Evolutionary conservation across 441 rosid species (phyloP), one percentile per base, ranked within the genome.

Genomic region (Pelargonium fulgidum): DNA sequence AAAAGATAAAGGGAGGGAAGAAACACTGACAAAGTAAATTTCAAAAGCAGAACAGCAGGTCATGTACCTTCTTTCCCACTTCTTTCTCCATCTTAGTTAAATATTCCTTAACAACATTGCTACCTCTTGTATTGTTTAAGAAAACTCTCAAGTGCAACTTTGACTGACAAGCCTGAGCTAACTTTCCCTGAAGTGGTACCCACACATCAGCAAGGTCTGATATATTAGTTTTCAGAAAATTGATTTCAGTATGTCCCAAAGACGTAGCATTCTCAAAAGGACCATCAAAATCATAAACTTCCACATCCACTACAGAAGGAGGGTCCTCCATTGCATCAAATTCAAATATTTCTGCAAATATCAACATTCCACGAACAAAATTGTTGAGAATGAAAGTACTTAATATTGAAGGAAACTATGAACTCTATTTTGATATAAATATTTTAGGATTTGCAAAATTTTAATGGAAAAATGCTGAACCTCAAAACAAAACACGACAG

Each of bases 311-410:
- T 75, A 84, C 83, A 42, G 99, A 91, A 70, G 99, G 99, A 75
- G 97, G 97, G 66, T 91, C 99, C 26, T 88, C 89, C 97, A 89
- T 93, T 3, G 99, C 97, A 82, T 93, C 93, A 68, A 91, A 93
- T 77, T 93, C 97, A 81, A 91, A 91, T 76, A 93, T 93, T 87
- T 93, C 98, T 93, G 89, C 86, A 77, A 68, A 68, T 52, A 77
- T 20, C 66, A 76, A 72, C 1, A 44, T 39, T 59, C 64, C 71
- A 73, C 68, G 13, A 66, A 41, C 54, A 68, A 44, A 52, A 65
- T 42, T 62, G 44, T 12, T 69, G 13, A 59, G 61, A 74, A 3
- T 13, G 69, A 39, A 41, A 62, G 16, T n/a, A 50, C n/a, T n/a
- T 6, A 50, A n/a, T 50, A 50, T 14, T n/a, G 7, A 50, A 50